phyloP scores from a whole-genome alignment of 2,329 filamentous ascomycete species.

The Aspergillus hortae region DNA sequence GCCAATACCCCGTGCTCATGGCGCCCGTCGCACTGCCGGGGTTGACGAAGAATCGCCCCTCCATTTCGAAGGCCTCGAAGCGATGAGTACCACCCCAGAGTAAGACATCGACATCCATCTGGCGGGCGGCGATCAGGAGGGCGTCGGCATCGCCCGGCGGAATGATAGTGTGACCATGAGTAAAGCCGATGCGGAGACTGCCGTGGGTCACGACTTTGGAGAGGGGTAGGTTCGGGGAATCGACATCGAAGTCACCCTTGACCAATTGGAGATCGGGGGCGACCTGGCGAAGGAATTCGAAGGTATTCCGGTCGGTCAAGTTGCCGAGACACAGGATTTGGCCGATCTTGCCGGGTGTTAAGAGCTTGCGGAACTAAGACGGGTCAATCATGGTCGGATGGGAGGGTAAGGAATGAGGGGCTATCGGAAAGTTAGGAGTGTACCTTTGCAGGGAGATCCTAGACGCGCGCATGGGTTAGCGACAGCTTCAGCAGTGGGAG shows the following conservation, averaged over 20 bases:
- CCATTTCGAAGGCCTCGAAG: conserved; percentile 69
- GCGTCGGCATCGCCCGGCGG: conserved; percentile 64
- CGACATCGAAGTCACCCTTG: conserved; percentile 67
- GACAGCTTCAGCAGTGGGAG: conserved; percentile 15
- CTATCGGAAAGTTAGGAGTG: conserved; percentile 7
- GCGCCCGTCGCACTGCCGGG: conserved; percentile 66
- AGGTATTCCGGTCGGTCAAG: conserved; percentile 73
- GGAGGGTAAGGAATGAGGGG: background rate
- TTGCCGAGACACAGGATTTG: conserved; percentile 79
- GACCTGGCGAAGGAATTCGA: conserved; percentile 74
- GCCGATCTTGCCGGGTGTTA: conserved; percentile 77
- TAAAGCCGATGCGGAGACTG: conserved; percentile 65
- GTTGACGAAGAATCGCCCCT: conserved; percentile 69
- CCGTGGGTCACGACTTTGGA: conserved; percentile 70
- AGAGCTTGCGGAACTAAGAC: conserved; percentile 75
- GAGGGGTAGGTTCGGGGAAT: conserved; percentile 61
- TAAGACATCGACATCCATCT: conserved; percentile 69
- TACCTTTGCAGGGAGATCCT: conserved; percentile 86
- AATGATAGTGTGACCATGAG: conserved; percentile 68
- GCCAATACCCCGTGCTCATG: conserved; percentile 58
- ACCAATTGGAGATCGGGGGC: conserved; percentile 69
- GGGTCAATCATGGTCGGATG: conserved; percentile 11
- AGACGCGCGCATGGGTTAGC: conserved; percentile 15
- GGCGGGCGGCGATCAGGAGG: conserved; percentile 63
- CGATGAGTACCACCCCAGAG: conserved; percentile 68